Percentiles rank a stretch among this genome's conserved stretches.
Conservation (phyloP, 306 rosid species). For the Dalbergia oliveri region DNA sequence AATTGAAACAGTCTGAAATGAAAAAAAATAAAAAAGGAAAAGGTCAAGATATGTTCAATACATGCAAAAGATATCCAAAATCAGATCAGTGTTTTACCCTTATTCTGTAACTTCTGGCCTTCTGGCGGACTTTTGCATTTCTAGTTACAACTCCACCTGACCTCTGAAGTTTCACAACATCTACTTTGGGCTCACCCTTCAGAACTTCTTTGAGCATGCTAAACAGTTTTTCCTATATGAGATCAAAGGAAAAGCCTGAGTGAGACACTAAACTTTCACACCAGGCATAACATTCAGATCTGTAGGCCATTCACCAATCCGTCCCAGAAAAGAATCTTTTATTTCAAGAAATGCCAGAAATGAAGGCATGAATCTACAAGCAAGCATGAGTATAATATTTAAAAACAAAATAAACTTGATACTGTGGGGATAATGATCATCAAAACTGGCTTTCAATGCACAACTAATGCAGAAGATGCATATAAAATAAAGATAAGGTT, state of each 20-base stretch:
- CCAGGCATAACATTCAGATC: conserved; percentile 6
- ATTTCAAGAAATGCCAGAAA: conserved; percentile 12
- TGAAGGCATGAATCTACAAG: conserved; percentile 8
- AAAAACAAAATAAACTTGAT: background rate
- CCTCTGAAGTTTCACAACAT: conserved; percentile 94
- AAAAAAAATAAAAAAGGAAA: background rate
- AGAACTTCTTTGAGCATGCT: conserved; percentile 91
- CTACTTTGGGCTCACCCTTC: conserved; percentile 82
- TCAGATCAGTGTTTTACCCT: conserved; percentile 61
- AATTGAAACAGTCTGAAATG: conserved; percentile 32
- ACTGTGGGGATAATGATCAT: background rate
- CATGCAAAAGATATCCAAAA: conserved; percentile 22
- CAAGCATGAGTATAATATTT: background rate
- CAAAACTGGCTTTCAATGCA: conserved; percentile 14
- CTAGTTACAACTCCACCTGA: conserved; percentile 98
- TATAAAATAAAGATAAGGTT: conserved; percentile 25
- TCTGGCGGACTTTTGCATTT: conserved; percentile 78
- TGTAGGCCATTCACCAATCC: background rate
- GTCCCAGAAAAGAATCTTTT: background rate
- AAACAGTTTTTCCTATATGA: conserved; percentile 83
- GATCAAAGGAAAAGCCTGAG: conserved; percentile 40
- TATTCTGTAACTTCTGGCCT: conserved; percentile 81
- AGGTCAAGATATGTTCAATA: background rate
- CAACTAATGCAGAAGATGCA: conserved; percentile 22
- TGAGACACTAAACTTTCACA: conserved; percentile 32